Base-by-base conservation (phyloP, 371 early-diverging fungal genomes). In the Encephalitozoon intestinalis region DNA sequence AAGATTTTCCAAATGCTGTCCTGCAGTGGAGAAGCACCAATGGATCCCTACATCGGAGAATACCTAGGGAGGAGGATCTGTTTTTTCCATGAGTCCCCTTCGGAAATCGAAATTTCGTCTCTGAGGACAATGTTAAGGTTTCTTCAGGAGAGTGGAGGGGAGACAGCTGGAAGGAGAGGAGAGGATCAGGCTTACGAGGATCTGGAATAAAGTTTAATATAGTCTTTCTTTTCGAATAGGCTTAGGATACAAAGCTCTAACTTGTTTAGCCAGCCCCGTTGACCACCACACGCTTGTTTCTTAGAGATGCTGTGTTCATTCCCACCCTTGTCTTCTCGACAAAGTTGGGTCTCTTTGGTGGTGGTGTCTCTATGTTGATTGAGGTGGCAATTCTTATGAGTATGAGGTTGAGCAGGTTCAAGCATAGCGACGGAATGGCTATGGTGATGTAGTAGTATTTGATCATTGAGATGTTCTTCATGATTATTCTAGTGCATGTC, bases 261-360 rank as follows among this genome's bases (percentile, higher is more conserved):
- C n/a, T n/a, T 58, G 11, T 21, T 15, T 58, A 11, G 12, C 18
- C 49, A 46, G 49, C 4, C 34, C 15, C 58, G 34, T 58, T 58
- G 15, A 21, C 3, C 4, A 75, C 21, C 18, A 75, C 68, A 46
- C 75, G 67, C 52, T 58, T 75, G 25, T 46, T 28, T 53, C 75
- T 52, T 37, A 75, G 28, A 11, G 63, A 63, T 28, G 31, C 31
- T 18, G 75, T 67, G 40, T 63, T 28, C 58, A 75, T 64, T 31
- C 75, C 75, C 21, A 63, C 75, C 23, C 30, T 67, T 40, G 41
- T 64, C 26, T 52, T 63, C 15, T 25, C 68, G 0, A 46, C 75
- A 58, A 75, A 63, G 25, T 44, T 67, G 23, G 75, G 75, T 1
- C 15, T n/a, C 58, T 58, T 49, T 21, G 40, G 50, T 26, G 23